Evolutionary conservation across 345 rosid species (phyloP).

Genomic region (Hibiscus mutabilis): DNA sequence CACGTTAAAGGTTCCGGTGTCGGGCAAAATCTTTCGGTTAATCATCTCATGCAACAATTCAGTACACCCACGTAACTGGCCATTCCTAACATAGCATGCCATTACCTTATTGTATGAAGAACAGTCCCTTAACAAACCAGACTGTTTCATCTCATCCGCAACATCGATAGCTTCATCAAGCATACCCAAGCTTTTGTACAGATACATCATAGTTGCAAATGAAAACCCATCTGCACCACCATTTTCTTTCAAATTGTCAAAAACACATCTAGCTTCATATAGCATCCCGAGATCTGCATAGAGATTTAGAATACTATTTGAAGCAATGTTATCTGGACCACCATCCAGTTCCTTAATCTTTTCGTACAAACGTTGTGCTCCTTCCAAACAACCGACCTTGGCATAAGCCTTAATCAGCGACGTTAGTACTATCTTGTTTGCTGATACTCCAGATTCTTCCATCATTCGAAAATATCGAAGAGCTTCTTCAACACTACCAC

Average conservation of each 20-base stretch:
- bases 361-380: conserved; percentile 57
- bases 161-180: conserved; percentile 72
- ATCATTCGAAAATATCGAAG: conserved; percentile 50
- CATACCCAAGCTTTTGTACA: conserved; percentile 80
- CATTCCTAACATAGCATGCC: conserved; percentile 61
- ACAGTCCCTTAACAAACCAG: conserved; percentile 52
- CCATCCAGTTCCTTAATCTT: conserved; percentile 56
- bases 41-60: conserved; percentile 73
- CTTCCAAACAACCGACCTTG: conserved; percentile 67
- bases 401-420: conserved; percentile 78
- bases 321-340: conserved; percentile 66
- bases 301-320: conserved; percentile 68
- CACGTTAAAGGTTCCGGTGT: conserved; percentile 52
- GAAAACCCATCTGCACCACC: conserved; percentile 67
- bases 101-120: conserved; percentile 64
- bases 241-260: conserved; percentile 41
- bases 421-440: conserved; percentile 71
- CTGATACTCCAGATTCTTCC: conserved; percentile 51
- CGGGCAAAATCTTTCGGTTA: conserved; percentile 49
- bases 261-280: conserved; percentile 62
- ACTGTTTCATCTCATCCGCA: conserved; percentile 80
- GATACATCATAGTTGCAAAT: conserved; percentile 71
- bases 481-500: conserved; percentile 60
- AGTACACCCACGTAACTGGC: conserved; percentile 63
- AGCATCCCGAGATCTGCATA: conserved; percentile 74